Base-by-base conservation (phyloP, 2,329 filamentous ascomycete species). In the Pyricularia sp. region DNA sequence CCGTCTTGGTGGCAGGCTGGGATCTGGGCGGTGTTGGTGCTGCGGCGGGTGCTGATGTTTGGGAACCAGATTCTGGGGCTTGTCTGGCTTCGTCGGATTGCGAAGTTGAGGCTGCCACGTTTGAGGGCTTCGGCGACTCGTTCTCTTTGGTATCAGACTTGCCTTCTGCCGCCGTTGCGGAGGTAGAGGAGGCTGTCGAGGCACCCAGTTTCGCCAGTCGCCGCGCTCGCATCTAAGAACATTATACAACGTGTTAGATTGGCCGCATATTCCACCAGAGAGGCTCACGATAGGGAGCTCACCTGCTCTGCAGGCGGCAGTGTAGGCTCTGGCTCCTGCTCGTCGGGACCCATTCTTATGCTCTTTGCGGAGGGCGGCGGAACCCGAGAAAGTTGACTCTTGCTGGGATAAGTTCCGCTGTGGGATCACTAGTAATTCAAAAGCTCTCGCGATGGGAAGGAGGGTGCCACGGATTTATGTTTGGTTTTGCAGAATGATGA, bases 171-270 rank as follows among this genome's bases (percentile, higher is more conserved):
- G 28, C 28, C 59, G 68, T 68, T 11, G 70, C 64, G 6, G 71
- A 66, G 67, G 72, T 72, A 5, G 79, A 73, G 9, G 75, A 70
- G 61, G 75, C 71, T 17, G 73, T 72, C 20, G 79, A 75, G 63
- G 73, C 76, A 5, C 80, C 81, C n/a, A 84, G 78, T 76, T 82
- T 84, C 20, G 81, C 82, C 11, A 84, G 76, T 2, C 73, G 73
- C 17, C 71, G 70, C 11, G 72, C 73, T 14, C 73, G 72, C 73
- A 74, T 74, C 73, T 74, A 20, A 3, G 26, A 10, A 23, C 64
- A 25, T n/a, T 20, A 33, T 14, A 64, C 30, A 33, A 55, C 4
- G 59, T n/a, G 26, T 59, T 26, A 23, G 42, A 17, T 36, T 17
- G 25, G 33, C 12, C 11, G n/a, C 14, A 17, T 10, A 31, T n/a